Evolutionary conservation across 257 asterid species (phyloP), one percentile per base, ranked within the genome.

Genomic region (Nicotiana knightiana): DNA sequence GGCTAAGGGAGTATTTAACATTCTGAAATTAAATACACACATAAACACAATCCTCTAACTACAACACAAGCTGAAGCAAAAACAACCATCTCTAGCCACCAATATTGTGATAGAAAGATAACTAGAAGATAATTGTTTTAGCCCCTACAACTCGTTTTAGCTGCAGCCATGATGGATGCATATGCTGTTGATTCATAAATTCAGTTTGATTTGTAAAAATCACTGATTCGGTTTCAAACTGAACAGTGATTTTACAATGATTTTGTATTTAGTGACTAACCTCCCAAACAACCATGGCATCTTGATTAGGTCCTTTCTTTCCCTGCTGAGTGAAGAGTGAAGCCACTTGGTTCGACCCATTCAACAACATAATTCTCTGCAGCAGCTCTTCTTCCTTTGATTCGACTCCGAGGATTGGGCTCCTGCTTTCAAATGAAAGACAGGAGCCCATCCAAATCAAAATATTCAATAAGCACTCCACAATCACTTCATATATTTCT

Each of bases 211-310:
- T 21, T 21, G 24, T 21, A 21, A 21, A 21, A 21, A 21, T 21
- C 24, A 21, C 24, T 21, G 24, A 21, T 21, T 21, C 24, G 24
- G 24, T 21, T 21, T 21, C 24, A 21, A 21, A 21, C 24, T 21
- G 24, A 21, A 21, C 24, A 21, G 24, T 21, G 24, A 21, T 21
- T 21, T 21, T 21, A 21, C 24, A 21, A 21, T 21, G 24, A 21
- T 21, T 21, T 21, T 21, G 24, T 21, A 21, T 21, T 21, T 21
- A 21, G 0, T 57, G 63, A 57, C 78, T 70, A 35, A 70, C 78
- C 78, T 70, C 78, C 78, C 78, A 70, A 70, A 39, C 78, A 35
- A 70, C 37, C 78, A 70, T 70, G 78, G 78, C 78, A 70, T 70
- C 78, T 30, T 70, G 78, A 35, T 70, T 70, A 43, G 78, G 39